A percentile compares a stretch with the other conserved stretches of the same genome.
Evolutionary conservation across 352 stramenopile genomes (phyloP).

Genomic region (Phytophthora vignae): DNA sequence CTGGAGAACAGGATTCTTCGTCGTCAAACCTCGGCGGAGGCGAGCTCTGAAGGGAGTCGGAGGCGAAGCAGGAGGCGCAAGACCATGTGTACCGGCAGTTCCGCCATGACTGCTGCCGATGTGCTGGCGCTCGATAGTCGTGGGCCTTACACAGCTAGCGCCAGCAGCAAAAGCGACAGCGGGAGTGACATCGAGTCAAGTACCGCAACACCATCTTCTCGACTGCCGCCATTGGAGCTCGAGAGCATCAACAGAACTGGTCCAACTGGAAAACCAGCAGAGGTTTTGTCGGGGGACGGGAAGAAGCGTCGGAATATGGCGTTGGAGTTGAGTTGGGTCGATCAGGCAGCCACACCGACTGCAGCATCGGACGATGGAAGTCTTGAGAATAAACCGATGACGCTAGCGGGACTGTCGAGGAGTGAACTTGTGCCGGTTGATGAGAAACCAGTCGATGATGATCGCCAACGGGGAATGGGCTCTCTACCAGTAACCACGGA

Average conservation of each 20-base stretch:
- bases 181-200: conserved; percentile 15
- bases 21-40: conserved; percentile 24
- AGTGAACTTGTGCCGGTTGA: not conserved
- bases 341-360: conserved; percentile 14
- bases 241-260: conserved; percentile 12
- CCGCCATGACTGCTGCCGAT: conserved; percentile 31
- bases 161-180: conserved; percentile 21
- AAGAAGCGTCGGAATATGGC: conserved; percentile 31
- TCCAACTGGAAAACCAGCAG: not conserved
- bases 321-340: conserved; percentile 35
- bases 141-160: conserved; percentile 4
- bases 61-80: conserved; percentile 25
- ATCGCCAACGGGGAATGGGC: not conserved
- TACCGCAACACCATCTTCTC: not conserved
- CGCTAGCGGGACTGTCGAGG: not conserved
- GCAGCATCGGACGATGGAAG: not conserved
- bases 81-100: conserved; percentile 19
- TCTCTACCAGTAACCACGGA: not conserved
- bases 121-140: conserved; percentile 31
- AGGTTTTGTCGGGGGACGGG: not conserved
- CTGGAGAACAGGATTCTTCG: conserved; percentile 50
- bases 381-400: conserved; percentile 4
- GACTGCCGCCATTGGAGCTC: conserved; percentile 23
- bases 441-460: not conserved
- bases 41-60: conserved; percentile 2